A percentile compares a stretch with the other conserved stretches of the same genome.
Conservation (phyloP, 805 yeast species). For the Wickerhamiella sergipiensis region DNA sequence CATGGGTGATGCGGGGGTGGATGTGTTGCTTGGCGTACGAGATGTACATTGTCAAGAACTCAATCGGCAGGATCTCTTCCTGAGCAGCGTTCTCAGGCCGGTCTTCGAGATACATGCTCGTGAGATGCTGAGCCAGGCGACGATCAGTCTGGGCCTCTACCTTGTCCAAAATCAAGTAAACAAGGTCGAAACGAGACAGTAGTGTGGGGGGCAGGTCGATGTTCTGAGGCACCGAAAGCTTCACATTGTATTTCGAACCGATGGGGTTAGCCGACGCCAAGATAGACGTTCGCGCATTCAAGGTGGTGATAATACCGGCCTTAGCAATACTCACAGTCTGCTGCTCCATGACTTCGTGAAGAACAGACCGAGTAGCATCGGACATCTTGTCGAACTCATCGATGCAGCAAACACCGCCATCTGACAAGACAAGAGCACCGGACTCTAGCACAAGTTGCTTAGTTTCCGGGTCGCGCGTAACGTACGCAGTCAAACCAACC, state of each 20-base stretch:
- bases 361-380: conserved; percentile 83
- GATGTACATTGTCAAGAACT: conserved; percentile 74
- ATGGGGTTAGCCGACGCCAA: conserved; percentile 96
- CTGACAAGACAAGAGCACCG: conserved; percentile 92
- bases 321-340: conserved; percentile 97
- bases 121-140: conserved; percentile 77
- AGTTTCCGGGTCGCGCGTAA: conserved; percentile 88
- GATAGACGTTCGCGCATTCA: conserved; percentile 91
- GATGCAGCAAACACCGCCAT: conserved; percentile 97
- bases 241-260: conserved; percentile 90
- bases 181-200: conserved; percentile 87
- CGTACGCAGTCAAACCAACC: conserved; percentile 95
- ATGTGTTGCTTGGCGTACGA: conserved; percentile 84
- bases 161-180: conserved; percentile 80
- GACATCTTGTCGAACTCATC: conserved; percentile 98
- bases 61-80: conserved; percentile 67
- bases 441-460: conserved; percentile 85
- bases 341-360: conserved; percentile 99
- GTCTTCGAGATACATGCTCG: conserved; percentile 85
- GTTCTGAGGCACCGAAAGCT: conserved; percentile 84
- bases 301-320: conserved; percentile 94
- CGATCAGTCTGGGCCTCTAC: conserved; percentile 80
- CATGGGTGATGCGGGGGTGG: conserved; percentile 67
- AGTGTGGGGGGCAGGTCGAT: conserved; percentile 95
- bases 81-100: conserved; percentile 56